Evolutionary conservation across 192 early-diverging fungal species (phyloP), one percentile per base, ranked within the genome.

Genomic region (Gaertneriomyces semiglobifer): DNA sequence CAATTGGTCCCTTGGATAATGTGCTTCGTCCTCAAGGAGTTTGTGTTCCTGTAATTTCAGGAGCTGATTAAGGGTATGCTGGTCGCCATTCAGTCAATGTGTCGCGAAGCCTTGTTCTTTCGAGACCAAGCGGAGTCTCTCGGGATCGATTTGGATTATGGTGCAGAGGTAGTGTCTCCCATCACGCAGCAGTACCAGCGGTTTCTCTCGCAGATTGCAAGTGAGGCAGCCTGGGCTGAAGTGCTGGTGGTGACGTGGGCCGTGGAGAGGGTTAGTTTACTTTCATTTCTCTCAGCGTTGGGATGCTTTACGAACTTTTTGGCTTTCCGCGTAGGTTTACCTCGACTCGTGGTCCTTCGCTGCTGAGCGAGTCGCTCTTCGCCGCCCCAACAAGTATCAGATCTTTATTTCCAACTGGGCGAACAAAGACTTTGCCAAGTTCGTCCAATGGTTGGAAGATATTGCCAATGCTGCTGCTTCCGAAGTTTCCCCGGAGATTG

Each of bases 341-440:
- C 56, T 71, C 7, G 69, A 71, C 45, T 71, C 69, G 1, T 71
- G 69, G 69, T 44, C 62, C 52, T 71, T 51, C 50, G 69, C 69
- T 3, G 54, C 54, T 4, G 69, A 71, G 42, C 6, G 8, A 1
- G 51, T 56, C 39, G 62, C 69, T 46, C 33, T 71, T 55, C 62
- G 44, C 12, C 14, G 41, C 40, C 58, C 47, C 7, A 65, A 65
- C 57, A 71, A 56, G 69, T 71, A 64, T 39, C 52, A 58, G 16
- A n/a, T 11, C 5, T 71, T 71, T 43, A 58, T 71, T n/a, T 46
- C 40, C 6, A 52, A 71, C 44, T 71, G 69, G 69, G 61, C 69
- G 14, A 64, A 71, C 43, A 42, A 61, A 14, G 69, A 71, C 38
- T 71, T 71, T 71, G 54, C 55, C 20, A 44, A 10, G 43, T 71